Base-by-base conservation (phyloP, 2,329 filamentous ascomycete genomes). In the Neopestalotiopsis clavispora region DNA sequence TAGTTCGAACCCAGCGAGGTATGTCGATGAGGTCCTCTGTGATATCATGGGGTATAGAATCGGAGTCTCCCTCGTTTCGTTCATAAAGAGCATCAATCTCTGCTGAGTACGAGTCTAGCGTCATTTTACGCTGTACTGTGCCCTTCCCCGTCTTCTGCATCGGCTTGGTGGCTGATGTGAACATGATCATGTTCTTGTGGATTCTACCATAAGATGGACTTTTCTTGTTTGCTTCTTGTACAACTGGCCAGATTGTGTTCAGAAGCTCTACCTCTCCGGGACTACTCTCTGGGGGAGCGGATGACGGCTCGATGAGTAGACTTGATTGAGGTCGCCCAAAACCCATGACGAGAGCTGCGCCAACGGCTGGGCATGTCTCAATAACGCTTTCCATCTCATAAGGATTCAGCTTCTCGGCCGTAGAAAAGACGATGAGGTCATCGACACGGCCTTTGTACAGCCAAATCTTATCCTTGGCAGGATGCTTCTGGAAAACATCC, bases 321-420 rank as follows among this genome's bases (percentile, higher is more conserved):
- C 71, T 67, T 2, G 77, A 69, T 60, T 78, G 72, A 12, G 75
- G 72, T 1, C 71, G 71, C 4, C 75, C 76, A 3, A 73, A 67
- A 1, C 81, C 81, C 17, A 74, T 71, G 7, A 84, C 73, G 2
- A 84, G 52, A 0, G 76, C 79, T 0, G 70, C 74, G 2, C 68
- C 77, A 10, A 84, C 71, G 0, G 59, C 63, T 0, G 77, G 75
- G 23, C 82, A 75, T 0, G 70, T 68, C 0, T 61, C 65, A 4
- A 84, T 74, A 1, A 72, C 75, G 65, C 69, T 13, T 66, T 84
- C 82, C 52, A 83, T 78, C 0, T 75, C 71, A 0, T 78, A 62
- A 0, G 83, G 82, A 58, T 84, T 83, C 6, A 84, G 72, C 70
- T 85, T 85, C 65, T 82, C 78, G 1, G 81, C 82, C 1, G 75